Percentiles rank a stretch among this genome's conserved stretches.
These are phyloP conservation scores for Tremellales sp. DNA, from an alignment of 1,284 basidiomycete species.

Conservation along the genomic window DNA sequence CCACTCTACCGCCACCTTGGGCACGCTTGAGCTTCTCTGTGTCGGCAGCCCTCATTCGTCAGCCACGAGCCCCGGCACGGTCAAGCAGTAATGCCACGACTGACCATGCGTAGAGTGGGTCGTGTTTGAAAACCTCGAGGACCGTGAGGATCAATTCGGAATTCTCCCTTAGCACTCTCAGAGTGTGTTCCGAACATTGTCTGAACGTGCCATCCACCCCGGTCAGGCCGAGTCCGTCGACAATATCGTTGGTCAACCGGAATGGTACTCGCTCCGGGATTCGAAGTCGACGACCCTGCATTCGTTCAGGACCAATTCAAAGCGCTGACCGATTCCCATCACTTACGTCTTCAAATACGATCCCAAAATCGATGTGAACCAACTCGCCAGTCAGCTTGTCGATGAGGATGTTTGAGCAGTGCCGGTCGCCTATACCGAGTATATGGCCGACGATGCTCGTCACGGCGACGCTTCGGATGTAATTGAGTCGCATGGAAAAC, in stretches of 20 bases:
- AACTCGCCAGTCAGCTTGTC: conserved; percentile 80
- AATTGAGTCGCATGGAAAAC: conserved; percentile 89
- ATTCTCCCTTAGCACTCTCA: conserved; percentile 79
- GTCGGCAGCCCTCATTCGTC: conserved; percentile 57
- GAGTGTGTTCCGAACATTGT: conserved; percentile 88
- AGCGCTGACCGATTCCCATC: not conserved
- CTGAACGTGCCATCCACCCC: conserved; percentile 94
- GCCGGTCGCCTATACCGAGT: conserved; percentile 88
- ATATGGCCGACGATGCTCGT: conserved; percentile 93
- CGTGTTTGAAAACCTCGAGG: conserved; percentile 93
- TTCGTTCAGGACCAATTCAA: conserved; percentile 6
- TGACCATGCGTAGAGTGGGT: conserved; percentile 89
- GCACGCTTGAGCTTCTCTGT: conserved; percentile 53
- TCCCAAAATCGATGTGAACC: conserved; percentile 92
- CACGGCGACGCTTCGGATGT: conserved; percentile 85
- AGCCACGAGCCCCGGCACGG: conserved; percentile 20
- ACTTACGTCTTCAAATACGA: conserved; percentile 88
- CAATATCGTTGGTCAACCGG: conserved; percentile 85
- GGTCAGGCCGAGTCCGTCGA: conserved; percentile 87
- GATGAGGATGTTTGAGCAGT: conserved; percentile 87
- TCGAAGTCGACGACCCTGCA: conserved; percentile 71
- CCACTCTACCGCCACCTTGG: conserved; percentile 24
- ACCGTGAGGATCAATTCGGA: conserved; percentile 89
- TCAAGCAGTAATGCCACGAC: conserved; percentile 20
- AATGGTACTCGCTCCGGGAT: conserved; percentile 91